phyloP scores from a whole-genome alignment of 2,329 filamentous ascomycete species.

The Cladosporium sp. region DNA sequence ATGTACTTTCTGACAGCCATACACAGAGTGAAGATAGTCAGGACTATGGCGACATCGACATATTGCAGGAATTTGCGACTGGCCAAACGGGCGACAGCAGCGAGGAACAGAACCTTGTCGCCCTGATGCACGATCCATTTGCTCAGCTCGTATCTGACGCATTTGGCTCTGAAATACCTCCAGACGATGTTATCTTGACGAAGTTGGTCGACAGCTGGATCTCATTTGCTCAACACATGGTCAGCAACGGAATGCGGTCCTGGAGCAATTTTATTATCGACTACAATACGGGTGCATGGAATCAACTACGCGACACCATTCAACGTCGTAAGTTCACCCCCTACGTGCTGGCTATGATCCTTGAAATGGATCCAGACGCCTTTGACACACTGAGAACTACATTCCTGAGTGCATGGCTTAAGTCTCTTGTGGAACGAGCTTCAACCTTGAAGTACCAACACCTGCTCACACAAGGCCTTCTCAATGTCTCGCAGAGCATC shows the following conservation, averaged over 20 bases:
- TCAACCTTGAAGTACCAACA: slow-evolving; percentile 64
- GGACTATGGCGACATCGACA: slow-evolving; percentile 59
- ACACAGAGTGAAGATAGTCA: slow-evolving; percentile 60
- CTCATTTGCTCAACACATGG: slow-evolving; percentile 48
- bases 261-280: slow-evolving; percentile 59
- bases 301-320: slow-evolving; percentile 46
- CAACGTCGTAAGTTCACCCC: slow-evolving; percentile 48
- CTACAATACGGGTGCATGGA: slow-evolving; percentile 55
- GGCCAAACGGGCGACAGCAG: neutral
- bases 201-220: slow-evolving; percentile 58
- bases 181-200: slow-evolving; percentile 56
- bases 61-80: slow-evolving; percentile 42
- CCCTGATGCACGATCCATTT: slow-evolving; percentile 36
- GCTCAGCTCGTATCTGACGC: slow-evolving; percentile 60
- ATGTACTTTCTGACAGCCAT: slow-evolving; percentile 25
- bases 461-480: slow-evolving; percentile 53
- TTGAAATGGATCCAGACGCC: slow-evolving; percentile 44
- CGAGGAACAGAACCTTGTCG: slow-evolving; percentile 3
- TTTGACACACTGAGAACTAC: slow-evolving; percentile 39
- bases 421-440: slow-evolving; percentile 59
- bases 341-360: slow-evolving; percentile 45
- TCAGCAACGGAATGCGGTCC: slow-evolving; percentile 45
- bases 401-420: slow-evolving; percentile 56
- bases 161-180: slow-evolving; percentile 58
- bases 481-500: slow-evolving; percentile 45